Percentiles rank a stretch among this genome's conserved stretches.
phyloP scores from a whole-genome alignment of 2,329 filamentous ascomycete genomes.

The Clarireedia paspali region DNA sequence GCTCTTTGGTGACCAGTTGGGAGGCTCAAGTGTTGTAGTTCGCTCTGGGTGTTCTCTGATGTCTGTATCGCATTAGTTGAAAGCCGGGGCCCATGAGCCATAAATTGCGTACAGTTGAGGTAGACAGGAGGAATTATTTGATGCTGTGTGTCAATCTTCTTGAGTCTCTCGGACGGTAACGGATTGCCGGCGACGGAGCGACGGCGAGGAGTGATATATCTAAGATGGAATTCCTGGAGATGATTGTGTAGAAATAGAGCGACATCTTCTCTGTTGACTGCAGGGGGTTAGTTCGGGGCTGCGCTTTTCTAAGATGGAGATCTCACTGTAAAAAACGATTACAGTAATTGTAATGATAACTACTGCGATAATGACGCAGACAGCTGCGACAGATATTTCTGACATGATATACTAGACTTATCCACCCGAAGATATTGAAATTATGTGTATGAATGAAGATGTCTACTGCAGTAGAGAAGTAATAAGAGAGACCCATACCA shows the following conservation, averaged over 20 bases:
- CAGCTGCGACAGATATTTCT: not conserved
- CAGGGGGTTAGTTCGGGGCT: not conserved
- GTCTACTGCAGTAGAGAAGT: too few relatives aligned
- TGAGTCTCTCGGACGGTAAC: not conserved
- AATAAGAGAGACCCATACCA: too few relatives aligned
- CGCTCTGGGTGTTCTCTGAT: too few relatives aligned
- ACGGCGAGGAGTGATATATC: not conserved
- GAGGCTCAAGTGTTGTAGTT: not conserved
- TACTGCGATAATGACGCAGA: not conserved
- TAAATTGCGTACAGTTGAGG: not conserved
- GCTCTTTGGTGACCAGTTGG: not conserved
- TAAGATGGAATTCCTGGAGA: not conserved
- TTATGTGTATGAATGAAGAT: too few relatives aligned
- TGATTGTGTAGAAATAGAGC: not conserved
- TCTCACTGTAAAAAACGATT: not conserved
- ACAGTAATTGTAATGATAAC: not conserved
- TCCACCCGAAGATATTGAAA: too few relatives aligned
- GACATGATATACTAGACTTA: not conserved
- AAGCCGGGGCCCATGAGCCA: not conserved
- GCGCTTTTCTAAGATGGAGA: not conserved
- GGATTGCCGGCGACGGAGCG: not conserved
- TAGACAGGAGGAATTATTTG: constrained; percentile 1
- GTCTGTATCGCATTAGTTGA: too few relatives aligned
- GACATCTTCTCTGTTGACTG: constrained; percentile 4
- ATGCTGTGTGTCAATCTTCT: constrained; percentile 4